Evolutionary conservation across 1,139 yeast genomes (phyloP).

Genomic region (Arxiozyma telluris): DNA sequence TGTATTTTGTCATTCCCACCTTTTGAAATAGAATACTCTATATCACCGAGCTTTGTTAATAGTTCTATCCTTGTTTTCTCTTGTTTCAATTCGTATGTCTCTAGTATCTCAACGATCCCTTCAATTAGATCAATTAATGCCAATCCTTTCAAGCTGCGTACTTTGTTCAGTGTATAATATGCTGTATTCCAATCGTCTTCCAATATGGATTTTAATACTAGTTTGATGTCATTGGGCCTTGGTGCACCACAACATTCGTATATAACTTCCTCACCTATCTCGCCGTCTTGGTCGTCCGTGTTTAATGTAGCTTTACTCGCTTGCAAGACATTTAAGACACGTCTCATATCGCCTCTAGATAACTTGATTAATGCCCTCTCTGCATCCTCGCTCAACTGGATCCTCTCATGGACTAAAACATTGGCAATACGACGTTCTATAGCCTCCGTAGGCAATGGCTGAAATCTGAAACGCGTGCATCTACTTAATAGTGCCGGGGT

Average conservation of each 20-base stretch:
- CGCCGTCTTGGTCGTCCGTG: constrained; percentile 26
- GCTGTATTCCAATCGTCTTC: constrained; percentile 87
- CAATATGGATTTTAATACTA: constrained; percentile 64
- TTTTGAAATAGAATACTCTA: constrained; percentile 81
- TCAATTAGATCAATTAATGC: constrained; percentile 80
- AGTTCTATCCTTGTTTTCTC: constrained; percentile 53
- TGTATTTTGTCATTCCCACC: constrained; percentile 93
- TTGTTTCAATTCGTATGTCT: constrained; percentile 50
- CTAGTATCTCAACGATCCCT: constrained; percentile 65
- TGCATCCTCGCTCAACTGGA: constrained; percentile 53
- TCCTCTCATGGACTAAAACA: constrained; percentile 60
- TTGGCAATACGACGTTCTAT: constrained; percentile 55
- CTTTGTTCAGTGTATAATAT: constrained; percentile 49
- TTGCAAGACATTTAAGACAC: constrained; percentile 86
- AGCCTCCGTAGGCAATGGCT: constrained; percentile 65
- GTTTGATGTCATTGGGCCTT: constrained; percentile 73
- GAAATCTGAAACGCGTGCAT: constrained; percentile 89
- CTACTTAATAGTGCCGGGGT: constrained; percentile 92
- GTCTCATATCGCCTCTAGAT: constrained; percentile 91
- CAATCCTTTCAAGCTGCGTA: constrained; percentile 68
- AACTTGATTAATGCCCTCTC: constrained; percentile 55
- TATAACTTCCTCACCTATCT: constrained; percentile 63
- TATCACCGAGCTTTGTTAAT: constrained; percentile 65
- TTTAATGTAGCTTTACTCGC: constrained; percentile 80
- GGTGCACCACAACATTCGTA: constrained; percentile 97